phyloP scores from a whole-genome alignment of 441 rosid genomes.

The Brassica balearica region DNA sequence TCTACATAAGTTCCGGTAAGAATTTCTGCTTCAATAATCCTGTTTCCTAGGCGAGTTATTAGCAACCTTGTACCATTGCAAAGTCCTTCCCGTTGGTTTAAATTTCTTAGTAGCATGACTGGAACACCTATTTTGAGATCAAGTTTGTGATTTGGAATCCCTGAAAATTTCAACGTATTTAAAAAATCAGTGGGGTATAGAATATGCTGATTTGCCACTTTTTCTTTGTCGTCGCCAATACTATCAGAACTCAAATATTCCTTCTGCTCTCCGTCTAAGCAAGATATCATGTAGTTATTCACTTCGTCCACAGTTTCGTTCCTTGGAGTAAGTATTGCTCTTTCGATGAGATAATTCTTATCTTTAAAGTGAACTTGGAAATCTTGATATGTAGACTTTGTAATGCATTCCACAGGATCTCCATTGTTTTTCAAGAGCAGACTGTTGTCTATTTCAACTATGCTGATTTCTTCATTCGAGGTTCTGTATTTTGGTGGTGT shows the following conservation, averaged over 20 bases:
- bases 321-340: constrained; percentile 15
- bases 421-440: neutral
- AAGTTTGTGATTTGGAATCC: neutral
- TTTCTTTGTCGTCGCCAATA: constrained; percentile 11
- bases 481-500: neutral
- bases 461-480: neutral
- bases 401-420: neutral
- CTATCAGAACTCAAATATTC: constrained; percentile 3
- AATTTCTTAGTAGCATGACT: constrained; percentile 1
- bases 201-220: constrained; percentile 18
- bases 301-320: constrained; percentile 1
- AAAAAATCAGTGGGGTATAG: neutral
- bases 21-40: neutral
- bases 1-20: neutral
- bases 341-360: neutral
- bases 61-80: neutral
- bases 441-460: neutral
- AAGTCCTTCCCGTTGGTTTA: neutral
- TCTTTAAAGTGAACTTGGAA: neutral
- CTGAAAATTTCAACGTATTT: neutral
- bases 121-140: neutral
- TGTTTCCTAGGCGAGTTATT: neutral
- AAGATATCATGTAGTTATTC: constrained; percentile 1
- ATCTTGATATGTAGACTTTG: constrained; percentile 6
- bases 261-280: neutral